Conservation (phyloP, 2,329 filamentous ascomycete species). For the Pestalotiopsis sp. region DNA sequence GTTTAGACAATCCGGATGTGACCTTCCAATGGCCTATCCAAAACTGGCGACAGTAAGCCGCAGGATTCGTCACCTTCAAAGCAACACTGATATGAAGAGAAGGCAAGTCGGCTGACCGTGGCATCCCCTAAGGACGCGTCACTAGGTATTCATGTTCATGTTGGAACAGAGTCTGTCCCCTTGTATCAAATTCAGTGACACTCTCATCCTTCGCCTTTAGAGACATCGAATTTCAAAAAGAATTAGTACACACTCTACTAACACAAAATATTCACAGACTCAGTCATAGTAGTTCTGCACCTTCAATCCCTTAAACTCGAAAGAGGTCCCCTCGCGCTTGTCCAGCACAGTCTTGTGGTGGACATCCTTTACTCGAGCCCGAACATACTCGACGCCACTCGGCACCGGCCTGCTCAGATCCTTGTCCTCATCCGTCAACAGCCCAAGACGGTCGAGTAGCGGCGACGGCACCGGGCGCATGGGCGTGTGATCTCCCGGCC, state of each 20-base stretch:
- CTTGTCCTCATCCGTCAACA: constrained; percentile 42
- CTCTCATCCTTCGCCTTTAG: too few species aligned
- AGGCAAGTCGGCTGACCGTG: neutral
- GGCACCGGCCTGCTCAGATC: constrained; percentile 35
- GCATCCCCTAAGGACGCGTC: too few species aligned
- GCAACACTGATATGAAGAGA: neutral
- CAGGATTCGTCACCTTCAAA: neutral
- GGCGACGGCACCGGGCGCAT: constrained; percentile 38
- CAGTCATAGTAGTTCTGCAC: constrained; percentile 27
- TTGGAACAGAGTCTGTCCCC: too few species aligned
- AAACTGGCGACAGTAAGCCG: neutral
- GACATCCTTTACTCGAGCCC: constrained; percentile 48
- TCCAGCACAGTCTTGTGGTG: constrained; percentile 47
- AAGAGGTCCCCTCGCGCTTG: constrained; percentile 44
- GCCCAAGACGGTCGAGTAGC: constrained; percentile 37
- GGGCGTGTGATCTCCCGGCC: constrained; percentile 28
- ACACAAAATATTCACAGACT: neutral
- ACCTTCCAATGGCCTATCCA: neutral
- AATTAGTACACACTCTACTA: too few species aligned
- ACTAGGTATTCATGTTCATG: too few species aligned
- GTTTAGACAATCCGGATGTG: neutral
- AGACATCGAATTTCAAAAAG: too few species aligned
- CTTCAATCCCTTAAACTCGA: constrained; percentile 40
- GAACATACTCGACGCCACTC: constrained; percentile 47
- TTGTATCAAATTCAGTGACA: too few species aligned